Evolutionary conservation across 1,139 yeast genomes (phyloP).

Genomic region (Suhomyces terraborum): DNA sequence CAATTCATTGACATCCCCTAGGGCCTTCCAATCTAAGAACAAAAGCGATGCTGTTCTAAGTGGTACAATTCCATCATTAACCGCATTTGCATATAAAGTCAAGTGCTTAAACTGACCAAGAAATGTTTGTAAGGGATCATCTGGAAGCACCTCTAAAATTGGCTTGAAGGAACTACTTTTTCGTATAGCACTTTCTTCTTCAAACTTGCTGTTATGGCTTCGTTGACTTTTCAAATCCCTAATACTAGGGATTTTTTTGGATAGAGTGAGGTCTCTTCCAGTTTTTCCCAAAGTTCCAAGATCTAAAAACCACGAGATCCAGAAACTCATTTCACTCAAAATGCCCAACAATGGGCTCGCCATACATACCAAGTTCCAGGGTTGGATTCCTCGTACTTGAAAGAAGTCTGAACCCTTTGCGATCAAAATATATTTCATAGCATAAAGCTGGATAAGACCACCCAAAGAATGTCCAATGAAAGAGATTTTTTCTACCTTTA

Average conservation of each 20-base stretch:
- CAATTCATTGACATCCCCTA: slow-evolving; percentile 36
- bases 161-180: slow-evolving; percentile 21
- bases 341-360: slow-evolving; percentile 31
- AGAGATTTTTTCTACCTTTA: slow-evolving; percentile 21
- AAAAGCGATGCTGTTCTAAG: slow-evolving; percentile 27
- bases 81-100: slow-evolving; percentile 30
- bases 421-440: slow-evolving; percentile 25
- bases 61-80: slow-evolving; percentile 32
- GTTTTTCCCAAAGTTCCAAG: slow-evolving; percentile 31
- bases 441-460: slow-evolving; percentile 28
- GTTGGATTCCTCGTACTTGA: slow-evolving; percentile 18
- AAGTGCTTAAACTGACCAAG: slow-evolving; percentile 23
- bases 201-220: slow-evolving; percentile 5
- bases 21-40: slow-evolving; percentile 29
- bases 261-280: slow-evolving; percentile 30
- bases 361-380: slow-evolving; percentile 26
- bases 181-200: slow-evolving; percentile 8
- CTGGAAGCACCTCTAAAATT: slow-evolving; percentile 26
- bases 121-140: slow-evolving; percentile 26
- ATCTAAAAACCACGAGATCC: slow-evolving; percentile 28
- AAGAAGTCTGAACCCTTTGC: slow-evolving; percentile 23
- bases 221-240: slow-evolving; percentile 14
- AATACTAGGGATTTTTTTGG: slow-evolving; percentile 22
- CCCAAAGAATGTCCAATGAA: slow-evolving; percentile 32
- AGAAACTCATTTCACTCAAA: slow-evolving; percentile 27